Base-by-base conservation (phyloP, 495 filamentous ascomycete genomes). In the Penicillium coprophilum region DNA sequence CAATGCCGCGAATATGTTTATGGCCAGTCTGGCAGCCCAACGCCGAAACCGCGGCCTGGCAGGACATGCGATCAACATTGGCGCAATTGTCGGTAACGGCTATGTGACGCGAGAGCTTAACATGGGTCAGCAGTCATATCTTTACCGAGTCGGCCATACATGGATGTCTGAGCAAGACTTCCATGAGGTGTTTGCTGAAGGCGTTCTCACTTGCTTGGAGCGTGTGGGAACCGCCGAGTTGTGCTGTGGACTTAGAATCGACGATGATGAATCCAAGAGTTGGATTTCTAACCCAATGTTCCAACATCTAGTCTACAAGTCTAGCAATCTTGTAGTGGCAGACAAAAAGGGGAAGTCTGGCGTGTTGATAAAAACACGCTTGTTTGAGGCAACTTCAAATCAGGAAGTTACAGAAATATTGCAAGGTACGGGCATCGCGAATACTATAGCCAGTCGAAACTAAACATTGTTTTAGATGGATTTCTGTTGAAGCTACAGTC, bases 121-220 rank as follows among this genome's bases (percentile, higher is more conserved):
- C 59, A 56, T 59, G 67, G 67, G 47, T n/a, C 57, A 61, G 49
- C 64, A 64, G 55, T 55, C 52, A 2, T 64, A 65, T 39, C 55
- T 63, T 8, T 66, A 57, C 46, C 61, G 55, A 58, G 61, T 55
- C 20, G 66, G 62, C 7, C 53, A 63, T 53, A 59, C 72, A 20
- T 78, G 73, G 54, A 79, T 86, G 49, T 84, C 82, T 1, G 84
- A 87, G 59, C 73, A 73, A 8, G 82, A 86, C 49, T 69, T 86
- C 47, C 80, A 83, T 34, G 79, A 84, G 55, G 74, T 83, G 60
- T 84, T 87, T 58, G 71, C 81, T 10, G 83, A 87, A 60, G 80
- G 82, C 19, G 74, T 87, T 19, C 39, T 66, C 1, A 56, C 65
- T 0, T 67, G 63, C 27, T 17, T 53, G 21, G 44, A 66, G 23